Base-by-base conservation (phyloP, 495 filamentous ascomycete genomes). In the Neurospora sp. region DNA sequence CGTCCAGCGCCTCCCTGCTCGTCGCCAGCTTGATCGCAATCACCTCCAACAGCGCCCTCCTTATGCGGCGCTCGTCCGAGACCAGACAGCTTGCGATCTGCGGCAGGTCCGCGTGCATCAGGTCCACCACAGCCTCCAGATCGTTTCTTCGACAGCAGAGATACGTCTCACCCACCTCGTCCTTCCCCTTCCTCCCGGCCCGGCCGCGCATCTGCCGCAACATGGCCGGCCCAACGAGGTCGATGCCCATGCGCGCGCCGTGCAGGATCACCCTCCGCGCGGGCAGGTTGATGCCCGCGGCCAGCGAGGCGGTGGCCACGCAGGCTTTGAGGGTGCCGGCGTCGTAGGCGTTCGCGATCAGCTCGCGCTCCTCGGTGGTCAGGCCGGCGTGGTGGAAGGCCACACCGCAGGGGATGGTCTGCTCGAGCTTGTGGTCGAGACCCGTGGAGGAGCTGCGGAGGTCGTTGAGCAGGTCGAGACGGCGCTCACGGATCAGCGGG, bases 161-260 rank as follows among this genome's bases (percentile, higher is more conserved):
- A 77, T 92, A 94, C 22, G 91, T 94, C 82, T 94, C 93, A 7
- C 93, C 93, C 61, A 90, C 80, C 35, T 92, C 90, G 71, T 94
- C 92, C 73, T 93, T 94, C 14, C 93, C 92, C 78, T 94, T 94
- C 71, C 93, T 89, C 37, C 93, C 93, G 31, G 93, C 93, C 71
- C 93, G 87, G 14, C 93, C 93, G 75, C 92, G 89, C 93, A 94
- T 96, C 81, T 96, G 93, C 44, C 92, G 88, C 85, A 93, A 81
- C 89, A 93, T 92, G 31, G 92, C 88, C 3, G 92, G 92, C 0
- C 90, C 91, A 44, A 94, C 88, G 35, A 94, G 81, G 68, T 94
- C 90, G 22, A 90, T 86, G 9, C 93, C 93, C 92, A 94, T 94
- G 17, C 90, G 84, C 39, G 89, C 92, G 37, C 89, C 90, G 76